A percentile compares a stretch with the other conserved stretches of the same genome.
phyloP scores from a whole-genome alignment of 2,329 filamentous ascomycete genomes.

The Leptographium lundbergii region DNA sequence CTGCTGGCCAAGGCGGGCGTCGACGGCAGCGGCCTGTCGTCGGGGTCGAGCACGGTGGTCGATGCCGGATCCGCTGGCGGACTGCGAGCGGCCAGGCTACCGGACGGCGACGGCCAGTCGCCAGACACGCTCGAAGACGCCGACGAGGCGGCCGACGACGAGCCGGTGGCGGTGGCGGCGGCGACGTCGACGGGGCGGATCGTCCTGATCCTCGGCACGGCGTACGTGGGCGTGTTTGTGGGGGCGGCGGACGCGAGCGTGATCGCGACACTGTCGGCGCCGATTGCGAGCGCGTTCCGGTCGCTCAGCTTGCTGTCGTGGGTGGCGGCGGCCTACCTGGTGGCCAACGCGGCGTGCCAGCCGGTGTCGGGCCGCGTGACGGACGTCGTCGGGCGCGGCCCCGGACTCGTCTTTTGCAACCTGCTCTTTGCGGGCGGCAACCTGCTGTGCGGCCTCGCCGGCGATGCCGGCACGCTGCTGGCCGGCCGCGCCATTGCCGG shows the following conservation, averaged over 20 bases:
- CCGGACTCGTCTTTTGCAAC: slow-evolving; percentile 69
- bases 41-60: background rate
- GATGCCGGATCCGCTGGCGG: background rate
- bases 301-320: slow-evolving; percentile 74
- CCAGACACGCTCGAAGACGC: slow-evolving; percentile 1
- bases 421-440: slow-evolving; percentile 70
- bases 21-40: background rate
- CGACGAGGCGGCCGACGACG: background rate
- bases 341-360: slow-evolving; percentile 77
- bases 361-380: slow-evolving; percentile 76
- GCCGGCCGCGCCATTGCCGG: slow-evolving; percentile 68
- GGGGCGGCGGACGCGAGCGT: slow-evolving; percentile 65
- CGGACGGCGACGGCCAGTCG: too few species aligned
- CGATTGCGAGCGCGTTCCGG: slow-evolving; percentile 72
- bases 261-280: slow-evolving; percentile 71
- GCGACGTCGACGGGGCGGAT: slow-evolving; percentile 36
- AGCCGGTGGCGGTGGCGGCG: slow-evolving; percentile 25
- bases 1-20: background rate
- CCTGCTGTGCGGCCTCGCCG: slow-evolving; percentile 66
- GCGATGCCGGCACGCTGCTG: slow-evolving; percentile 55
- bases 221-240: slow-evolving; percentile 50
- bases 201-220: slow-evolving; percentile 39
- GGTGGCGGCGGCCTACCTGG: slow-evolving; percentile 78
- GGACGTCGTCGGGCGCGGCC: slow-evolving; percentile 73
- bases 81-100: too few species aligned